Evolutionary conservation across 306 rosid species (phyloP).

Genomic region (Prunus davidiana): DNA sequence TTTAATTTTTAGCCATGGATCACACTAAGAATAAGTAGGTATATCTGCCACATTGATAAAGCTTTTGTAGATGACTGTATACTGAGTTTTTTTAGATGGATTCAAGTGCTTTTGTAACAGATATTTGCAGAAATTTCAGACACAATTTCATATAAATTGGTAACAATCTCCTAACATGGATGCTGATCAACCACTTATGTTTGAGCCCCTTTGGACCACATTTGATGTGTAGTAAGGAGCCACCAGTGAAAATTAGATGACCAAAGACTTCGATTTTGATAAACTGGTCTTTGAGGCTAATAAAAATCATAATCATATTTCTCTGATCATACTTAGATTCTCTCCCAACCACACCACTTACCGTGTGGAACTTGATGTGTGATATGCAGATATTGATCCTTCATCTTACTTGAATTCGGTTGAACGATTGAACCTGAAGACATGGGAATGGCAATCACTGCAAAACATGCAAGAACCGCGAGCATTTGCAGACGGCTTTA

Average conservation of each 20-base stretch:
- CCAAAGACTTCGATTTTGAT: background rate
- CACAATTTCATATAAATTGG: background rate
- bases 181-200: background rate
- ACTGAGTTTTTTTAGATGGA: background rate
- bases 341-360: background rate
- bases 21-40: background rate
- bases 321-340: background rate
- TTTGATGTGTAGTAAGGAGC: background rate
- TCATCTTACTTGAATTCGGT: slow-evolving; percentile 7
- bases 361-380: background rate
- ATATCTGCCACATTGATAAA: background rate
- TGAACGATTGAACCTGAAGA: slow-evolving; percentile 10
- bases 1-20: background rate
- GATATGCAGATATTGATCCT: background rate
- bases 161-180: background rate
- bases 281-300: background rate
- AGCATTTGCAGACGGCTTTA: slow-evolving; percentile 6
- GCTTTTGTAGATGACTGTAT: background rate
- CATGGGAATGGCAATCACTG: slow-evolving; percentile 10
- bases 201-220: background rate
- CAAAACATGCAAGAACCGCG: background rate
- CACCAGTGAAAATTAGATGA: background rate
- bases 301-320: too few relatives aligned
- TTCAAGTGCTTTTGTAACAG: background rate
- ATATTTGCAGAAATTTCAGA: background rate